Base-by-base conservation (phyloP, 2,329 filamentous ascomycete genomes). In the Diatrype stigma region DNA sequence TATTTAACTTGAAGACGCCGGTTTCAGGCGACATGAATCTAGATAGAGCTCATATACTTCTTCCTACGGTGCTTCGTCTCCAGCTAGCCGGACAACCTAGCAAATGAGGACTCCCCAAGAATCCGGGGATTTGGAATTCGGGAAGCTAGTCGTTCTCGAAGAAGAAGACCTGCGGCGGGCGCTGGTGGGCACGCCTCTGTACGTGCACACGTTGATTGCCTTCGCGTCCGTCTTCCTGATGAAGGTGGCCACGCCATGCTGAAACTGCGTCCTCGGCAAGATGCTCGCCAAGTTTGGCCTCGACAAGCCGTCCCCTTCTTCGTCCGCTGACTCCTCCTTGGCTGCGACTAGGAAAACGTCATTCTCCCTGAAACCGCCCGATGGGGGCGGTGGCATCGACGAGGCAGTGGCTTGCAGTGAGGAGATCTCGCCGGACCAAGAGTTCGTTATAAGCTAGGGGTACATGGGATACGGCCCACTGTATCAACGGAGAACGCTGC, bases 171-270 rank as follows among this genome's bases (percentile, higher is more conserved):
- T 71, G 34, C 55, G 61, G 2, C 55, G 58, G 10, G 59, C 63
- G 2, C 51, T 71, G 3, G 61, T 67, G 6, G 67, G 68, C 10
- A 65, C 67, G 7, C 69, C 68, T 1, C 51, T 70, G 2, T 71
- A 69, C 49, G 57, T 68, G 1, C 66, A 70, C 50, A 70, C 65
- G 30, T 70, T 71, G 68, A 67, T 70, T 26, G 60, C 67, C 3
- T 70, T 66, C 48, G 63, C 66, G 0, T 60, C 62, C 2, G 67
- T 70, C 3, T 71, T 72, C 48, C 60, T 71, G 2, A 62, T 70
- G 51, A 71, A 71, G 46, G 64, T 68, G 2, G 58, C 62, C 2
- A 64, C 63, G 34, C 67, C n/a, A n/a, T n/a, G 62, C 45, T 68
- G 63, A 67, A 68, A 66, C 32, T 53, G 61, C 3, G 54, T 65